A percentile compares a stretch with the other conserved stretches of the same genome.
Conservation (phyloP, 2,329 filamentous ascomycete genomes). For the Calonectria pteridis region DNA sequence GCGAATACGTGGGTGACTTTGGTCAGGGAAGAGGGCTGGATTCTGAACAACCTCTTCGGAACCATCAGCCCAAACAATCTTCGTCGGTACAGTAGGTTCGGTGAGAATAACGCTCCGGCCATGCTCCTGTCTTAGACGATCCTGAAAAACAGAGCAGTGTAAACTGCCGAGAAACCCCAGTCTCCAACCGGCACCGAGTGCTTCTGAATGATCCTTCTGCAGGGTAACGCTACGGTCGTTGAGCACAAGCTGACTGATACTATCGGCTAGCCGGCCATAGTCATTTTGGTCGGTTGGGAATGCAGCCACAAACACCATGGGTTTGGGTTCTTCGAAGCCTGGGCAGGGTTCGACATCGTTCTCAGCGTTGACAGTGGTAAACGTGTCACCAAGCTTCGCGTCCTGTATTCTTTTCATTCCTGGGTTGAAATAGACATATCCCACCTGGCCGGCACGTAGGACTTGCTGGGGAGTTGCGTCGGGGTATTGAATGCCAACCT, state of each 20-base stretch:
- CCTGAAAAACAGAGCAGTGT: conserved; percentile 99
- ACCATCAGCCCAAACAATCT: conserved; percentile 84
- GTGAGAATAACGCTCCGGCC: conserved; percentile 97
- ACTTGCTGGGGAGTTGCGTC: conserved; percentile 83
- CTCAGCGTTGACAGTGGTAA: conserved; percentile 84
- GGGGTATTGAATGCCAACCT: conserved; percentile 97
- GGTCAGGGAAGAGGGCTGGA: conserved; percentile 87
- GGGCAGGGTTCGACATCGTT: conserved; percentile 83
- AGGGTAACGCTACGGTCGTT: conserved; percentile 96
- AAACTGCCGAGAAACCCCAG: conserved; percentile 95
- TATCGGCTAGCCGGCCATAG: conserved; percentile 89
- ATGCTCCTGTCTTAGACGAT: conserved; percentile 93
- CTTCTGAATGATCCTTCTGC: conserved; percentile 94
- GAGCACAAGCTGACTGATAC: conserved; percentile 91
- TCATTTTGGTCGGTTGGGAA: conserved; percentile 94
- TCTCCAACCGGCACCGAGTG: conserved; percentile 92
- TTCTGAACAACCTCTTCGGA: conserved; percentile 84
- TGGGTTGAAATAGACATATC: conserved; percentile 97
- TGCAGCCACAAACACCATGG: conserved; percentile 98
- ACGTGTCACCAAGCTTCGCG: conserved; percentile 96
- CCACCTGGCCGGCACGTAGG: conserved; percentile 91
- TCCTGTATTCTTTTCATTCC: conserved; percentile 98
- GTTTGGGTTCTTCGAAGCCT: conserved; percentile 96
- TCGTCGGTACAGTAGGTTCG: conserved; percentile 93
- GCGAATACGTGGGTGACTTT: conserved; percentile 61